Base-by-base conservation (phyloP, 805 yeast genomes). In the Candida alai region DNA sequence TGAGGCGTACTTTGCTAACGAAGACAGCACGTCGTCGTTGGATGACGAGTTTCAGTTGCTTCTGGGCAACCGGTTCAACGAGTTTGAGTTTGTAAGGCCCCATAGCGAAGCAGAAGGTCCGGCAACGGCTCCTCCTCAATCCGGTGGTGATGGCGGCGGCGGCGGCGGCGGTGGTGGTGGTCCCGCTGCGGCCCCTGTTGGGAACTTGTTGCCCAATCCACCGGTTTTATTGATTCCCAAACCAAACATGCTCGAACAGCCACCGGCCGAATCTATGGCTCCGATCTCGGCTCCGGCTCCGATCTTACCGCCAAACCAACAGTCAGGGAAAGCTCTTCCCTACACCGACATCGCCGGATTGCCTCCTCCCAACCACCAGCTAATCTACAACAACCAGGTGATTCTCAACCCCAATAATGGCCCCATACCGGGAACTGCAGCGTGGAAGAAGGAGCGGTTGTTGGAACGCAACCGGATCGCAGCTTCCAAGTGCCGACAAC, bases 381-480 rank as follows among this genome's bases (percentile, higher is more conserved):
- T 75, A n/a, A 54, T 74, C 4, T 75, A 74, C 49, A 71, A 74
- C 45, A 71, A 74, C 46, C 76, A 75, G 49, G 70, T 74, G 14
- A 74, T 75, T 7, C 74, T 62, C 45, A 67, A 73, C 46, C 74
- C 77, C 9, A 56, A 73, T 52, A 60, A 68, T 36, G 77, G 77
- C 4, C 76, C 80, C 1, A 67, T 74, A 15, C 83, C 83, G 1
- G 84, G 84, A 36, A 75, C 68, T 12, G 74, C 74, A 37, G 84
- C 61, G 57, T 84, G 65, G 95, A 85, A 60, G 74, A 81, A 61
- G 41, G 81, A 78, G 18, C 54, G 84, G 30, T 48, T 78, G 13
- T 54, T 78, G 36, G 84, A 78, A 47, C 56, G 85, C 35, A 78
- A 78, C 47, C 57, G 85, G 40, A 63, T 78, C n/a, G 85, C 85